These are phyloP conservation scores for Sphagnum contortum DNA, from an alignment of 225 moss, liverwort and hornwort species.

Conservation along the genomic window DNA sequence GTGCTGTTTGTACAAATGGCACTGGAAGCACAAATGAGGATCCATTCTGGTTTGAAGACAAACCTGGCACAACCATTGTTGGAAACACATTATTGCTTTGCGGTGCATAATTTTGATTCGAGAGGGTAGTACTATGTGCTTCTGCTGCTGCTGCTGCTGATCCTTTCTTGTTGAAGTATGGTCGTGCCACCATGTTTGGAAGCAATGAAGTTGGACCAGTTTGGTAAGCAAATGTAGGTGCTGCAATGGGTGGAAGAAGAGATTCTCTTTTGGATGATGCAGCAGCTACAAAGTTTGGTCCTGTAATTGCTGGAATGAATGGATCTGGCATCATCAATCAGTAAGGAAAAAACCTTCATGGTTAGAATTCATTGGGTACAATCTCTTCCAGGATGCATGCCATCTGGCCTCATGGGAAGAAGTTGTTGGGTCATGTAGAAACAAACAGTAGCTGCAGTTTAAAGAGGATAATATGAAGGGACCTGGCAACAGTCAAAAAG, in stretches of 20 bases:
- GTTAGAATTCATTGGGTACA: neutral
- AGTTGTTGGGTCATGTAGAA: neutral
- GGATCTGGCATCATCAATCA: conserved; percentile 10
- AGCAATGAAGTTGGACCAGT: conserved; percentile 18
- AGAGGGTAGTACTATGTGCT: no score
- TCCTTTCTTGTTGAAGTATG: conserved; percentile 12
- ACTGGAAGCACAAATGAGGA: no score
- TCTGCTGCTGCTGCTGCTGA: neutral
- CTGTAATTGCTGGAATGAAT: conserved; percentile 26
- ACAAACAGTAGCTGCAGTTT: neutral
- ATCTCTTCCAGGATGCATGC: neutral
- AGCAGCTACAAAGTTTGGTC: conserved; percentile 11
- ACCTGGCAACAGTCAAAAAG: neutral
- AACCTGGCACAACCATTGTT: no score
- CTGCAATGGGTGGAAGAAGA: conserved; percentile 7
- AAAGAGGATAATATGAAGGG: neutral
- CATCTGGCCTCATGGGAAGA: neutral
- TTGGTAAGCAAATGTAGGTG: conserved; percentile 28
- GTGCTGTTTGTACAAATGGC: conserved; percentile 2
- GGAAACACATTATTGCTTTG: no score
- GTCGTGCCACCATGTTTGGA: conserved; percentile 12
- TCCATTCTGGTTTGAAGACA: neutral
- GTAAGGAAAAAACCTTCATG: neutral
- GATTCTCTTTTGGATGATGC: neutral
- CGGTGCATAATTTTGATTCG: no score